phyloP scores from a whole-genome alignment of 2,329 filamentous ascomycete species.

The Diaporthe humulicola region DNA sequence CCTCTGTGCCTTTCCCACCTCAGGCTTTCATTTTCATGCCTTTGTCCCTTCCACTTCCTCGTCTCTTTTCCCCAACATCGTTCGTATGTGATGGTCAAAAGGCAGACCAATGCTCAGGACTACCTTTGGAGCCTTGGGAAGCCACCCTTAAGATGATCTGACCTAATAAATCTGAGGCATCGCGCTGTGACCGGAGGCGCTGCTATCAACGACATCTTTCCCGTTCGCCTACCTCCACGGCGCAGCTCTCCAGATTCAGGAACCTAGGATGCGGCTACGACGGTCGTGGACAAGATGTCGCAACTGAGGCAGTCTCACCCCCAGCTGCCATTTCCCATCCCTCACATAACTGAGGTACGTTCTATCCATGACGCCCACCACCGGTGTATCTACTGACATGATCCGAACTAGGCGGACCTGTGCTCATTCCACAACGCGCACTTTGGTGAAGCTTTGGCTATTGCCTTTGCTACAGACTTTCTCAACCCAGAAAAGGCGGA shows the following conservation, averaged over 20 bases:
- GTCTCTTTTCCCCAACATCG: background rate
- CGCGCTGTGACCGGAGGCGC: background rate
- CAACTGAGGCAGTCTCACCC: conserved; percentile 19
- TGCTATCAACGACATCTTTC: background rate
- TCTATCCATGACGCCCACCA: conserved; percentile 2
- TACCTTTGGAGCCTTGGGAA: background rate
- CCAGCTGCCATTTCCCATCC: conserved; percentile 45
- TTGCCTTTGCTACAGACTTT: conserved; percentile 62
- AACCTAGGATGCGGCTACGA: conserved; percentile 16
- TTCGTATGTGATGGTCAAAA: background rate
- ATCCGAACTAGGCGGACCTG: conserved; percentile 67
- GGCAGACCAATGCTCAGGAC: background rate
- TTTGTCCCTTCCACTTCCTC: background rate
- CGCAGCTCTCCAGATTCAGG: conserved; percentile 24
- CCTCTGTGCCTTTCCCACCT: background rate
- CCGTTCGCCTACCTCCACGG: conserved; percentile 13
- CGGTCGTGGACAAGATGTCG: conserved; percentile 34
- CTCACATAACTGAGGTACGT: conserved; percentile 55
- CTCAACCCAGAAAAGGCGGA: conserved; percentile 49
- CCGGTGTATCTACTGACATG: conserved; percentile 35
- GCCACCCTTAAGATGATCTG: conserved; percentile 8
- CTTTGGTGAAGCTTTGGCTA: conserved; percentile 64
- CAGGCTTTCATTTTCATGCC: background rate
- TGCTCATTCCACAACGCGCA: conserved; percentile 70
- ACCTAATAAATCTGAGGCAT: background rate